Conservation (phyloP, 345 rosid species). For the Citrus cavaleriei region DNA sequence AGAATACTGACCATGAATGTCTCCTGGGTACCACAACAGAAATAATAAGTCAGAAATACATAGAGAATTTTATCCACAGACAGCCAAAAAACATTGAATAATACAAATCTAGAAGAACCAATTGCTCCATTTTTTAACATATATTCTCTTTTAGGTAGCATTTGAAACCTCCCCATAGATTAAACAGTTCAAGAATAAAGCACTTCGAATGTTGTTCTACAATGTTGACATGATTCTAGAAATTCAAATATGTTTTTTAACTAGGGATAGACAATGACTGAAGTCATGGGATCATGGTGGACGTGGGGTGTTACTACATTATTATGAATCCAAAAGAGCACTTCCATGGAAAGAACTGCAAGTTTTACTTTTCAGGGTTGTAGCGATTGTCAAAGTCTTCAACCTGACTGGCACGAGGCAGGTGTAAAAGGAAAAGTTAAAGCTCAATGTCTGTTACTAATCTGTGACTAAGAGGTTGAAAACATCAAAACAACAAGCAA, state of each 20-base stretch:
- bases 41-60: not conserved
- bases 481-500: not conserved
- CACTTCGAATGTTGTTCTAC: not conserved
- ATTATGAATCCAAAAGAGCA: not conserved
- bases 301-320: not conserved
- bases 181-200: not conserved
- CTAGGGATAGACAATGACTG: not conserved
- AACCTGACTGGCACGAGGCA: not conserved
- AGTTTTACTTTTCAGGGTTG: not conserved
- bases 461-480: not conserved
- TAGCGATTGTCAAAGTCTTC: not conserved
- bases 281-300: not conserved
- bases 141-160: not conserved
- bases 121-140: not conserved
- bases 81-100: not conserved
- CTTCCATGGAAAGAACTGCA: not conserved
- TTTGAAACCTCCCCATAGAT: not conserved
- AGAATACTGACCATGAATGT: constrained; percentile 87
- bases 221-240: not conserved
- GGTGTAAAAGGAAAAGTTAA: not conserved
- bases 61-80: not conserved
- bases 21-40: constrained; percentile 44
- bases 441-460: not conserved
- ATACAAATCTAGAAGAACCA: not conserved
- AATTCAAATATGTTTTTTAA: not conserved